phyloP scores from a whole-genome alignment of 257 asterid species.

The Primulina eburnea region DNA sequence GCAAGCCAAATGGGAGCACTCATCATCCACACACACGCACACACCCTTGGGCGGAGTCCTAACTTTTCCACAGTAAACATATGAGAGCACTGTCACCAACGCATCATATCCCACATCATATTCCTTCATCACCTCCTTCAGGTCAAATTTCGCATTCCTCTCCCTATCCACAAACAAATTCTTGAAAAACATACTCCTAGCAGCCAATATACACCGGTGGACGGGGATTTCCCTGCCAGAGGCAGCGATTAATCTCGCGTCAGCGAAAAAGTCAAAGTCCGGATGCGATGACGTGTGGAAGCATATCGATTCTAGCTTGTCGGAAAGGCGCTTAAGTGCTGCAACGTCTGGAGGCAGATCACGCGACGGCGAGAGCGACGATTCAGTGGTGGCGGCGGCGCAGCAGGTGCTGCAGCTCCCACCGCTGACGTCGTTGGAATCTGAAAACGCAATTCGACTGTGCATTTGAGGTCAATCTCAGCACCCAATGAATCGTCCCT shows the following conservation, averaged over 20 bases:
- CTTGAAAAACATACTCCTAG: slow-evolving; percentile 70
- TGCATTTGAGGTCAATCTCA: slow-evolving; percentile 37
- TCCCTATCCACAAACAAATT: slow-evolving; percentile 42
- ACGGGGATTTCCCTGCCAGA: slow-evolving; percentile 72
- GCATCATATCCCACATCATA: slow-evolving; percentile 71
- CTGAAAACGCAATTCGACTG: slow-evolving; percentile 49
- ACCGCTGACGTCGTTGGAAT: slow-evolving; percentile 61
- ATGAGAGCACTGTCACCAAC: slow-evolving; percentile 59
- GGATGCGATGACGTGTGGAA: slow-evolving; percentile 39
- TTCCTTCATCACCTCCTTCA: slow-evolving; percentile 75
- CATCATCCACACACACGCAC: slow-evolving; percentile 72
- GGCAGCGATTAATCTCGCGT: slow-evolving; percentile 53
- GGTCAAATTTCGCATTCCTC: slow-evolving; percentile 41
- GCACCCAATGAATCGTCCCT: slow-evolving; percentile 20
- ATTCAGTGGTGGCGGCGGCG: slow-evolving; percentile 38
- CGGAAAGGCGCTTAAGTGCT: slow-evolving; percentile 62
- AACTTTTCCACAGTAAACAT: slow-evolving; percentile 71
- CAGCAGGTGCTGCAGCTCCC: slow-evolving; percentile 72
- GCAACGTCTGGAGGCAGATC: slow-evolving; percentile 34
- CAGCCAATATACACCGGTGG: slow-evolving; percentile 78
- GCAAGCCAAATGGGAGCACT: slow-evolving; percentile 82
- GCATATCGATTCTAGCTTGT: slow-evolving; percentile 61
- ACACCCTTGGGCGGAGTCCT: slow-evolving; percentile 58
- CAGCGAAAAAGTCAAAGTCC: slow-evolving; percentile 77
- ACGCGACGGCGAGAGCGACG: slow-evolving; percentile 31